Evolutionary conservation across 2,329 filamentous ascomycete species (phyloP), one percentile per base, ranked within the genome.

Genomic region (Paecilomyces sp.): DNA sequence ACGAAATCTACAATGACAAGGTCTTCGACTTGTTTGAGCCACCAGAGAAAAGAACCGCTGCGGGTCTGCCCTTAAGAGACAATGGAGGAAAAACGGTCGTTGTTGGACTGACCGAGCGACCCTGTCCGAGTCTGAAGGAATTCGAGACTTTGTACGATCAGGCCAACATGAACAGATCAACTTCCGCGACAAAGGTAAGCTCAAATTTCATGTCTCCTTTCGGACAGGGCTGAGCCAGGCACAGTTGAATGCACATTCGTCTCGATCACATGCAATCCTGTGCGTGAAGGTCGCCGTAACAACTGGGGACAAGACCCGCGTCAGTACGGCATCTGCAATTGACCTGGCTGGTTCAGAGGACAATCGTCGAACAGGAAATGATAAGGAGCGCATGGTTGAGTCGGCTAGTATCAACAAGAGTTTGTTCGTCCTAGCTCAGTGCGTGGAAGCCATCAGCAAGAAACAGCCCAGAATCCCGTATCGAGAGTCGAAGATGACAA

Each of bases 341-440:
- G 93, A 97, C 76, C 81, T 97, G 67, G 93, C 93, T 59, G 93
- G 93, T 50, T 97, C 92, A 1, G 94, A 97, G 75, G 93, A 97
- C 75, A 97, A 97, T 73, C 85, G 93, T 55, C 83, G 93, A 56
- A 97, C 93, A 0, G 93, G 96, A 57, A 97, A 97, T 74, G 91
- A 88, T 68, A 94, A 92, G 73, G 92, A 96, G 74, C 84, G 93
- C 28, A 81, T 97, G 71, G 85, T 96, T n/a, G 93, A 97, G 75
- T 96, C 92, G 47, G 92, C 93, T 0, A 93, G 91, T 69, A 97
- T 97, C 80, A 97, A 97, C 82, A 97, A 97, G 79, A 95, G 91
- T 64, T 81, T 97, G 6, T 97, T 97, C 69, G 92, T 97, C 18
- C 79, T 97, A 55, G 93, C 91, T 52, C 92, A 96, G 73, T 97